Evolutionary conservation across 1,139 yeast genomes (phyloP).

Genomic region (Martiniozyma asiatica): DNA sequence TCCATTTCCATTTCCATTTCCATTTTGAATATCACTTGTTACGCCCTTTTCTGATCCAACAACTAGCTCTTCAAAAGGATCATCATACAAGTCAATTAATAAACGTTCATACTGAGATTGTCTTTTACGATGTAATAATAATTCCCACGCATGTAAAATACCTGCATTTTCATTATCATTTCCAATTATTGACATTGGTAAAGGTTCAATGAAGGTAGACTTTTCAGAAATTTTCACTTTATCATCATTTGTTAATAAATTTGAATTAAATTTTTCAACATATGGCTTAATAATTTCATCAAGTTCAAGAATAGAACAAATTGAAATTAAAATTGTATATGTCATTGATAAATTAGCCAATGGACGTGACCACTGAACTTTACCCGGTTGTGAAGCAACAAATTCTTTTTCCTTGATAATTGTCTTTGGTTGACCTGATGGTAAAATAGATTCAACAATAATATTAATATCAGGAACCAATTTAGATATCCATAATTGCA

Average conservation of each 20-base stretch:
- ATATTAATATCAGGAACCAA: too few relatives aligned
- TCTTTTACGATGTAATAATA: constrained; percentile 34
- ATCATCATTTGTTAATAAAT: constrained; percentile 28
- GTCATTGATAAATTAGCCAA: constrained; percentile 39
- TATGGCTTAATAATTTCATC: constrained; percentile 19
- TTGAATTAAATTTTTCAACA: constrained; percentile 22
- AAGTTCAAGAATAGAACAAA: constrained; percentile 8
- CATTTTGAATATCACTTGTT: neutral
- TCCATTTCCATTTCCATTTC: neutral
- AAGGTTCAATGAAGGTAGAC: too few relatives aligned
- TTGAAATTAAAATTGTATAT: constrained; percentile 23
- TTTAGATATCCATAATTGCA: too few relatives aligned
- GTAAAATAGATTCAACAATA: too few relatives aligned
- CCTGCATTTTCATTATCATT: constrained; percentile 6
- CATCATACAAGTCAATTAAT: constrained; percentile 15
- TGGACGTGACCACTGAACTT: too few relatives aligned
- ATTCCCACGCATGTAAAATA: constrained; percentile 31
- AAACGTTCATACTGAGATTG: constrained; percentile 40
- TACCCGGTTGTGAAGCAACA: too few relatives aligned
- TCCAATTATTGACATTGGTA: constrained; percentile 1
- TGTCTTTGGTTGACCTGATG: too few relatives aligned
- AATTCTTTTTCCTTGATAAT: too few relatives aligned
- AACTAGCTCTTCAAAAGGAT: constrained; percentile 10
- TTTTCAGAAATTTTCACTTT: constrained; percentile 25
- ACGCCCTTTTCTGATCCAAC: constrained; percentile 3